These are phyloP conservation scores for Oidium heveae DNA, from an alignment of 2,329 filamentous ascomycete genomes.

Conservation along the genomic window DNA sequence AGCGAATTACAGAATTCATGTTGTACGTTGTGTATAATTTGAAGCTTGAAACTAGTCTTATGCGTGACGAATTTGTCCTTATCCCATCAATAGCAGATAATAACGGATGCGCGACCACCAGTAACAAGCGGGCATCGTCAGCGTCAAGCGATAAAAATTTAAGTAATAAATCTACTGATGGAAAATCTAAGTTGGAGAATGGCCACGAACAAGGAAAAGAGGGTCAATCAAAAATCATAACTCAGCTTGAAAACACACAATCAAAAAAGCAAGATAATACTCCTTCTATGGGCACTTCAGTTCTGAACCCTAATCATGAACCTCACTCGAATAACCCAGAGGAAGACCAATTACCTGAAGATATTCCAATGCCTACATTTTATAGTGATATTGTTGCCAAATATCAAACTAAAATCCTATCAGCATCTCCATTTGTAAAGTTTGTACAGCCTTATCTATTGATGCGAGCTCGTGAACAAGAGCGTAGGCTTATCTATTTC, in stretches of 20 bases:
- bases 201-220: not conserved
- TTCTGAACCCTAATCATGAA: not conserved
- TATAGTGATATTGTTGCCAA: constrained; percentile 91
- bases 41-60: constrained; percentile 79
- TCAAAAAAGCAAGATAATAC: not conserved
- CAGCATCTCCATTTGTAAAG: constrained; percentile 85
- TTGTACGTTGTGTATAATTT: constrained; percentile 96
- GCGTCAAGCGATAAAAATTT: not conserved
- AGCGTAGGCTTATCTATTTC: constrained; percentile 58
- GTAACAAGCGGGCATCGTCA: constrained; percentile 7
- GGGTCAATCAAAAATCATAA: not conserved
- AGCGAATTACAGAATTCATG: constrained; percentile 94
- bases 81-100: constrained; percentile 39
- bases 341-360: constrained; percentile 41
- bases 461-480: constrained; percentile 76
- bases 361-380: constrained; percentile 67
- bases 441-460: constrained; percentile 85
- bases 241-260: not conserved
- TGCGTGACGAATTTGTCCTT: constrained; percentile 77
- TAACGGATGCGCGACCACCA: constrained; percentile 16
- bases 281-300: not conserved
- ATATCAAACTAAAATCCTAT: constrained; percentile 78
- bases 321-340: constrained; percentile 10
- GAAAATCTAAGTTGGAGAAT: not conserved
- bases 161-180: not conserved